These are phyloP conservation scores for Pisolithus tinctorius DNA, from an alignment of 768 basidiomycete genomes.

Conservation along the genomic window DNA sequence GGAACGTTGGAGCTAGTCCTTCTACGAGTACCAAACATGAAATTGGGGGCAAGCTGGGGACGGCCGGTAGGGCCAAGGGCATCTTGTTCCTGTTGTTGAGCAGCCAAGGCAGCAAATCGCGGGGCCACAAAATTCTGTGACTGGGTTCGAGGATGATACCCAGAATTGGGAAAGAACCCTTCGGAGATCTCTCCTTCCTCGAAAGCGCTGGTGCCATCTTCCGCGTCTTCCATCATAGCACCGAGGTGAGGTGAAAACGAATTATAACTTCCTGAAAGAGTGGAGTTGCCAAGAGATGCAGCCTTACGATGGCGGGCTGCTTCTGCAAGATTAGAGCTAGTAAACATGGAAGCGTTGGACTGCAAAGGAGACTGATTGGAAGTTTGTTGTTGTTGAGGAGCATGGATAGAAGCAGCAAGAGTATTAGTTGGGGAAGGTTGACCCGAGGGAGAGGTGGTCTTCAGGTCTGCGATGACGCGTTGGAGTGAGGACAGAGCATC, in stretches of 20 bases:
- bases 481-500: slow-evolving; percentile 85
- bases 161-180: slow-evolving; percentile 37
- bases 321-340: slow-evolving; percentile 34
- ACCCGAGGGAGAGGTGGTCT: slow-evolving; percentile 69
- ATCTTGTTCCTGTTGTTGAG: slow-evolving; percentile 64
- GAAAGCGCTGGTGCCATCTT: slow-evolving; percentile 46
- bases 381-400: slow-evolving; percentile 33
- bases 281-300: slow-evolving; percentile 58
- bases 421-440: slow-evolving; percentile 34
- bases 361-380: slow-evolving; percentile 64
- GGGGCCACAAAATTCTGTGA: slow-evolving; percentile 85
- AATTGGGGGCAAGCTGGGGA: slow-evolving; percentile 85
- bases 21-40: slow-evolving; percentile 75
- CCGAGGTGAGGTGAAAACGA: slow-evolving; percentile 76
- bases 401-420: slow-evolving; percentile 38
- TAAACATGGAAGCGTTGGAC: slow-evolving; percentile 59
- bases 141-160: slow-evolving; percentile 67
- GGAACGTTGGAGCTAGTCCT: slow-evolving; percentile 46
- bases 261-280: slow-evolving; percentile 54
- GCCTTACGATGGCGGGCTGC: slow-evolving; percentile 79
- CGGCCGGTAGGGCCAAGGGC: slow-evolving; percentile 66
- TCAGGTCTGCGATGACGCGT: slow-evolving; percentile 89
- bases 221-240: slow-evolving; percentile 77
- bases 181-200: slow-evolving; percentile 82
- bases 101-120: slow-evolving; percentile 76